Evolutionary conservation across 2,329 filamentous ascomycete species (phyloP).

Genomic region (Colletotrichum sp.): DNA sequence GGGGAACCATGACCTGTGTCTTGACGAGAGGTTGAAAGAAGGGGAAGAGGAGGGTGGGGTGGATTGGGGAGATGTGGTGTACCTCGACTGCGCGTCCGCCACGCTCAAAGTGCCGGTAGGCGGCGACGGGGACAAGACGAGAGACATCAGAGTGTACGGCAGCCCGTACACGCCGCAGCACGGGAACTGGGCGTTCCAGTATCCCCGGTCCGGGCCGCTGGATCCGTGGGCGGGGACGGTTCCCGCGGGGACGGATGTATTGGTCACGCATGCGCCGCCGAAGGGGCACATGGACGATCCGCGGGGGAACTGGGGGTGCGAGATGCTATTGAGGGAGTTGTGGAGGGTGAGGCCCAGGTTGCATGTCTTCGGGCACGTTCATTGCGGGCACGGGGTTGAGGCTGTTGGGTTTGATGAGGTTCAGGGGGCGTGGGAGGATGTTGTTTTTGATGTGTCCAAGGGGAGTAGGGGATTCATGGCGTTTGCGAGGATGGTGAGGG

Average conservation of each 20-base stretch:
- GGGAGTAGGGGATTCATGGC: not conserved
- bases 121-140: not conserved
- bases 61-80: slow-evolving; percentile 28
- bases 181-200: slow-evolving; percentile 49
- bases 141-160: slow-evolving; percentile 35
- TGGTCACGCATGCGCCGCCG: slow-evolving; percentile 44
- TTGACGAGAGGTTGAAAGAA: slow-evolving; percentile 26
- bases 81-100: slow-evolving; percentile 26
- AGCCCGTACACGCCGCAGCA: slow-evolving; percentile 36
- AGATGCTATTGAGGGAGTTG: slow-evolving; percentile 32
- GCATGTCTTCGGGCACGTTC: slow-evolving; percentile 43
- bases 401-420: slow-evolving; percentile 31
- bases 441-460: not conserved
- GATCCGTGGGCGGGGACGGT: slow-evolving; percentile 32
- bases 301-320: slow-evolving; percentile 31
- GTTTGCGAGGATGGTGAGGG: not conserved
- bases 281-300: slow-evolving; percentile 38
- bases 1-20: slow-evolving; percentile 49
- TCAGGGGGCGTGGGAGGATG: slow-evolving; percentile 28
- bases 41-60: not conserved
- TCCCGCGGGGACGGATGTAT: slow-evolving; percentile 35
- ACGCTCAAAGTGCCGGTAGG: slow-evolving; percentile 28
- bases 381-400: slow-evolving; percentile 37
- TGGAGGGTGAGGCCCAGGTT: slow-evolving; percentile 34
- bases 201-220: slow-evolving; percentile 26